Evolutionary conservation across 2,329 filamentous ascomycete species (phyloP), one percentile per base, ranked within the genome.

Genomic region (Uncinocarpus reesii): DNA sequence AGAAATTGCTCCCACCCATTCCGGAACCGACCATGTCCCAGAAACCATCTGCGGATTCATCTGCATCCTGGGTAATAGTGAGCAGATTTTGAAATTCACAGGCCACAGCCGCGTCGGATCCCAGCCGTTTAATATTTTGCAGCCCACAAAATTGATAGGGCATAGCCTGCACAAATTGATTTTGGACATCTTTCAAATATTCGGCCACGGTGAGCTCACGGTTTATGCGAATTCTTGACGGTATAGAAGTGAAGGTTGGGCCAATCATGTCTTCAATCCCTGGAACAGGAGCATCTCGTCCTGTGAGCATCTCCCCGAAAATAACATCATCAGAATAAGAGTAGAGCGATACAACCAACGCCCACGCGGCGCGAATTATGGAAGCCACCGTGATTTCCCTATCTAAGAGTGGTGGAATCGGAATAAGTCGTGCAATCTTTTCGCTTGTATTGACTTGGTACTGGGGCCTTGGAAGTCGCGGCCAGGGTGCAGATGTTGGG

Each of bases 81-180:
- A 69, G 58, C 31, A 68, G 54, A 45, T 62, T 70, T 43, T 66
- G 63, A 49, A 69, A 66, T 26, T 67, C 60, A 47, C 65, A 69
- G 23, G 65, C 65, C 13, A 58, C 52, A n/a, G 61, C 59, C 5
- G 62, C 59, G 47, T 68, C 63, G 1, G 70, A 62, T 52, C 74
- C 75, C 15, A 78, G 61, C 15, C 69, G 65, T 16, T 77, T 73
- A 49, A 71, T 71, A 41, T 69, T 63, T 42, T 68, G 66, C 11
- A 71, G 42, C 5, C 68, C 68, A 8, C 75, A 70, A 59, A 83
- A 78, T 62, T 83, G 76, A 56, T 79, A 74, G 0, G 76, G 73
- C 3, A 80, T 79, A 42, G 75, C 70, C 6, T 68, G 63, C 0
- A 76, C 65, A 0, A 71, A 73, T 48, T 73, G 69, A 20, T 73